Evolutionary conservation across 805 yeast genomes (phyloP), one percentile per base, ranked within the genome.

Genomic region (Wickerhamomyces tratensis): DNA sequence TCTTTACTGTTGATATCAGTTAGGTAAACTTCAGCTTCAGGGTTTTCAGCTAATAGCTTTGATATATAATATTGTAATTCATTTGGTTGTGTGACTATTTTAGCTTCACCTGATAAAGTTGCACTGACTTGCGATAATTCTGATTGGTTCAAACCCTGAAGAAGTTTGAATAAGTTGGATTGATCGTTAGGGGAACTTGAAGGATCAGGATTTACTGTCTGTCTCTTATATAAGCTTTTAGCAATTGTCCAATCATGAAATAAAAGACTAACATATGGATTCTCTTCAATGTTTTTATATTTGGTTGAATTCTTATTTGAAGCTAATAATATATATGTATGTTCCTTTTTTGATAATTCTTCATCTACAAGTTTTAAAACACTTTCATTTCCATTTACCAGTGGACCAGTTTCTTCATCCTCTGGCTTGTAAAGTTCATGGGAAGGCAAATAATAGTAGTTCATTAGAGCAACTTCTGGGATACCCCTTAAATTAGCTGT

Each of bases 381-480:
- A 10, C 10, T 5, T 38, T 62, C 62, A 43, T 65, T 68, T 26
- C 35, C 36, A 20, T 54, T 52, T 15, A 59, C 52, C 35, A 60
- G 55, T 13, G 59, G 43, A 37, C 58, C 56, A 4, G 47, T 25
- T 35, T 46, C 44, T 6, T 48, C 27, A 5, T 41, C 39, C 8
- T 49, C 38, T 36, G 45, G 45, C 0, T 42, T 34, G 48, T 49
- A 69, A 1, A 66, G 54, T 26, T 65, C 61, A 14, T 58, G 54
- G 6, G 71, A 58, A 6, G 70, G 66, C 20, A 82, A 62, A 57
- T 79, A 86, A 5, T 89, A 79, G 62, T 86, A 91, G 63, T 86
- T 91, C 98, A 91, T 91, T 48, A 91, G 69, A 15, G 93, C 76
- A 4, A 88, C 95, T 46, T 89, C 93, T 6, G 98, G 98, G 38